These are phyloP conservation scores for Phragmites australis DNA, from an alignment of 176 grass and related monocot species.

Conservation along the genomic window DNA sequence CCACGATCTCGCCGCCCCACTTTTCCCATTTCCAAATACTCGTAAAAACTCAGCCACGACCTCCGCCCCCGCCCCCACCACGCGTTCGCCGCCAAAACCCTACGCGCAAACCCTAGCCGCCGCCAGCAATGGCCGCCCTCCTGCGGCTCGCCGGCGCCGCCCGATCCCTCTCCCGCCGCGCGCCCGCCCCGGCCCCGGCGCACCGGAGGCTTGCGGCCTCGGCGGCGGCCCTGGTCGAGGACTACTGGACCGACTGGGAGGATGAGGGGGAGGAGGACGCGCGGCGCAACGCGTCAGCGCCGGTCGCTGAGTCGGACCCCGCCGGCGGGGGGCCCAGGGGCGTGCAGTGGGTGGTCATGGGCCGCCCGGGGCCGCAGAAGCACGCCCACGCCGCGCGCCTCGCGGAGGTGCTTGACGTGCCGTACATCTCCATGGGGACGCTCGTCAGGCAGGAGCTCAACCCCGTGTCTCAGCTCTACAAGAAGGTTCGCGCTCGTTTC, in stretches of 20 bases:
- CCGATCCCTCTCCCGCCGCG: constrained; percentile 36
- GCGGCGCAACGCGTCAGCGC: constrained; percentile 18
- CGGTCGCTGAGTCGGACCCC: not conserved
- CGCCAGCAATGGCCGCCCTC: constrained; percentile 59
- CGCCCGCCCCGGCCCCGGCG: not conserved
- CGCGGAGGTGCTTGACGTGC: constrained; percentile 79
- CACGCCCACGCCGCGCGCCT: constrained; percentile 82
- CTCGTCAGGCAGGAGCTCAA: constrained; percentile 79
- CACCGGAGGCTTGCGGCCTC: constrained; percentile 44
- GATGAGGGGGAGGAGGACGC: constrained; percentile 43
- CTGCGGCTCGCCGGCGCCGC: constrained; percentile 42
- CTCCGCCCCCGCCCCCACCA: not conserved
- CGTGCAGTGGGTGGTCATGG: constrained; percentile 95
- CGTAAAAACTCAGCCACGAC: constrained; percentile 26
- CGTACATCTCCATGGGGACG: constrained; percentile 91
- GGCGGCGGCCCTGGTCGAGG: constrained; percentile 56
- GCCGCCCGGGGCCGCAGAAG: constrained; percentile 75
- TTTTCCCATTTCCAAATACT: not conserved
- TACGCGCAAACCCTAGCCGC: constrained; percentile 52
- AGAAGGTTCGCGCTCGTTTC: constrained; percentile 47
- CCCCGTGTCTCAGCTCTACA: constrained; percentile 65
- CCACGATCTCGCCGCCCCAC: not conserved
- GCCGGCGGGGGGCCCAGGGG: constrained; percentile 36
- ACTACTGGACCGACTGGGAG: constrained; percentile 80
- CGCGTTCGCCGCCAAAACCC: constrained; percentile 32